phyloP scores from a whole-genome alignment of 306 rosid genomes.

The Senna tora region DNA sequence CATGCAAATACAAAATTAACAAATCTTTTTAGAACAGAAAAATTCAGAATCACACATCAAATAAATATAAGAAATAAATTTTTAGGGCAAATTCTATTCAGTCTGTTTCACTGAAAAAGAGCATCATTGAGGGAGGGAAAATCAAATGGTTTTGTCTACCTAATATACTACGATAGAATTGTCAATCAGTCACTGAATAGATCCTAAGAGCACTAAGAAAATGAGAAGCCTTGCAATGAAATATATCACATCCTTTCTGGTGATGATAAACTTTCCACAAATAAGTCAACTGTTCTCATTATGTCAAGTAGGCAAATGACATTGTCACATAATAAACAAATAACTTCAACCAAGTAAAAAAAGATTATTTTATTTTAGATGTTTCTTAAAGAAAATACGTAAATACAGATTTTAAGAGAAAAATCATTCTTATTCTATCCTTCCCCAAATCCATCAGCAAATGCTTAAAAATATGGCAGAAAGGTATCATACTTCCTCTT shows the following conservation, averaged over 20 bases:
- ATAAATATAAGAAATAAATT: neutral
- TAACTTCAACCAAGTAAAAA: neutral
- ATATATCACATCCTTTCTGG: neutral
- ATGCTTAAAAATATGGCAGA: neutral
- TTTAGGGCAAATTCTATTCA: neutral
- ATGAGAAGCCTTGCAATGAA: neutral
- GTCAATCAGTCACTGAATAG: neutral
- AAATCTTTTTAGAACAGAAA: neutral
- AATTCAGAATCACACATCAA: neutral
- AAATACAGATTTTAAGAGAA: too few species aligned
- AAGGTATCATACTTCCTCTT: neutral
- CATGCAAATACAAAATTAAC: neutral
- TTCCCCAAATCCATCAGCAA: neutral
- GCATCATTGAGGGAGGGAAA: neutral
- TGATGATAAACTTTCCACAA: neutral
- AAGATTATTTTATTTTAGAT: too few species aligned
- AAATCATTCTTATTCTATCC: neutral
- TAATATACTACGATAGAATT: neutral
- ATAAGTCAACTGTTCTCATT: neutral
- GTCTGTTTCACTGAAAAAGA: neutral
- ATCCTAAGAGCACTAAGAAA: neutral
- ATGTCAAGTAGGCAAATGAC: neutral
- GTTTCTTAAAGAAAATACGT: neutral
- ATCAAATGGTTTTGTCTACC: neutral
- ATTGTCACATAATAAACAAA: neutral